These are phyloP conservation scores for Cyclostephanos tholiformis DNA, from an alignment of 108 stramenopile species.

Conservation along the genomic window DNA sequence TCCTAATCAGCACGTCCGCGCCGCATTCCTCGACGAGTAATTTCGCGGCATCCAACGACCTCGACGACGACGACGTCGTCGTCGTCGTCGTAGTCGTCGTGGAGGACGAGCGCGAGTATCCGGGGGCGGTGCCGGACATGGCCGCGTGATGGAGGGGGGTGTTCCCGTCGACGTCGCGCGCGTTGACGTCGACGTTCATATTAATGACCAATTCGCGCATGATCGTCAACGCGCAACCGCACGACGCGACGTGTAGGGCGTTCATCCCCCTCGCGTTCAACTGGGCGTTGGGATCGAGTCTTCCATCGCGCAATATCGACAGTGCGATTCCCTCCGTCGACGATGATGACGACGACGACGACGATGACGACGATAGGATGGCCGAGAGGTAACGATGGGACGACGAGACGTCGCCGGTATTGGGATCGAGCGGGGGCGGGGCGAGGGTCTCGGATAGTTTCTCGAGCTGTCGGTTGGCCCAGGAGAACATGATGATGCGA, in stretches of 20 bases:
- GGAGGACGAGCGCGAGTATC: too few relatives aligned
- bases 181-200: constrained; percentile 43
- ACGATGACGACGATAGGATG: constrained; percentile 13
- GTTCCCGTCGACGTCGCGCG: constrained; percentile 64
- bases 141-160: constrained; percentile 80
- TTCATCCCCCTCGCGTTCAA: constrained; percentile 54
- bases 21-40: constrained; percentile 62
- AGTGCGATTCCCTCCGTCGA: neutral
- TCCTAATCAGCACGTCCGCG: constrained; percentile 60
- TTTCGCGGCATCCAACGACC: constrained; percentile 49
- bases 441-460: constrained; percentile 75
- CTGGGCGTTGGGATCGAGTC: constrained; percentile 22
- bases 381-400: constrained; percentile 48
- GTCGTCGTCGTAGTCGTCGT: too few relatives aligned
- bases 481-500: constrained; percentile 59
- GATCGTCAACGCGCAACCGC: constrained; percentile 37
- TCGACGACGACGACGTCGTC: neutral
- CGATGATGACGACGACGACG: constrained; percentile 3
- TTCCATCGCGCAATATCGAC: neutral
- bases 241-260: constrained; percentile 73
- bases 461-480: constrained; percentile 76
- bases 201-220: constrained; percentile 44
- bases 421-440: constrained; percentile 72
- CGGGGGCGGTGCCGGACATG: constrained; percentile 23
- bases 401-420: constrained; percentile 12